These are phyloP conservation scores for Prunus yedoensis DNA, from an alignment of 331 rosid genomes.

Conservation along the genomic window DNA sequence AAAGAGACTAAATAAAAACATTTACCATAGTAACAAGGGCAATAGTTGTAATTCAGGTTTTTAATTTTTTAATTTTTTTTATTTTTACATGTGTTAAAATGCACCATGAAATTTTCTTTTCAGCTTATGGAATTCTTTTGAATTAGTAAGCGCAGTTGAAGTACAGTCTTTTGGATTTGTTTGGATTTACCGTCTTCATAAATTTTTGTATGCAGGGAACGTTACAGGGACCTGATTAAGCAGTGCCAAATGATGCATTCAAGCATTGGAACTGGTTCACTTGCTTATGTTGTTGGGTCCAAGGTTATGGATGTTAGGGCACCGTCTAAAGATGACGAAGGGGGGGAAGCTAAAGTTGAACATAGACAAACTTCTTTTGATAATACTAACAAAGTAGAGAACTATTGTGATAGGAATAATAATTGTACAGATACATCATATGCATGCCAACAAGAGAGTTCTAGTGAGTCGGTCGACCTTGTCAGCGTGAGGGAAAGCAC, in stretches of 20 bases:
- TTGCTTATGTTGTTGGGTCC: conserved; percentile 89
- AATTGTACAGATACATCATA: conserved; percentile 47
- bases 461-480: conserved; percentile 53
- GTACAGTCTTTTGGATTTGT: not conserved
- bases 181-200: conserved; percentile 12
- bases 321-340: conserved; percentile 50
- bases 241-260: conserved; percentile 89
- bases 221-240: conserved; percentile 62
- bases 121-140: not conserved
- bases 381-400: conserved; percentile 43
- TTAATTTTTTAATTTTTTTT: not conserved
- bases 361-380: conserved; percentile 46
- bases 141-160: conserved; percentile 7
- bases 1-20: not conserved
- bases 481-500: conserved; percentile 54
- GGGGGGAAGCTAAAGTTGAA: conserved; percentile 45
- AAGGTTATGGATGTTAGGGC: conserved; percentile 92
- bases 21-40: not conserved
- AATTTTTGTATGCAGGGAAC: conserved; percentile 65
- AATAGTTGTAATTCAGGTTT: not conserved
- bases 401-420: conserved; percentile 40
- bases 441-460: conserved; percentile 49
- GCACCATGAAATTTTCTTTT: not conserved
- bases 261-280: conserved; percentile 90
- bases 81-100: not conserved